Evolutionary conservation across 1,284 basidiomycete species (phyloP).

Genomic region (Ceratobasidium sp.): DNA sequence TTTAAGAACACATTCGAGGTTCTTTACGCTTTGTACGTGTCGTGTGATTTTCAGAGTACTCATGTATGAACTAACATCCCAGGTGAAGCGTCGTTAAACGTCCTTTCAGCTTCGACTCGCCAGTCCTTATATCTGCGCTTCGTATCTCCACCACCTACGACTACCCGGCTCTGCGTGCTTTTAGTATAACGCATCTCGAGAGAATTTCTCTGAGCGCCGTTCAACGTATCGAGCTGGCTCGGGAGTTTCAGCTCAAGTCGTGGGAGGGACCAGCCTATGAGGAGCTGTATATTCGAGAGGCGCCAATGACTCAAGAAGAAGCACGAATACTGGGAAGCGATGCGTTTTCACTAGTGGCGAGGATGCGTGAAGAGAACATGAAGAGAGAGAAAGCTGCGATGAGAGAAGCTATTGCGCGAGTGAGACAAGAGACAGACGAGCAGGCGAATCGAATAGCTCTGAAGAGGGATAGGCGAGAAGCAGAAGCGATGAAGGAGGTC

Average conservation of each 20-base stretch:
- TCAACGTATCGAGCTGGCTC: constrained; percentile 7
- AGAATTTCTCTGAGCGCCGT: neutral
- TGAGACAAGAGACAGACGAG: neutral
- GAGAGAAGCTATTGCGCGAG: neutral
- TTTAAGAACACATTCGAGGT: neutral
- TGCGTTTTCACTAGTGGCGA: constrained; percentile 11
- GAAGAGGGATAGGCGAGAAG: neutral
- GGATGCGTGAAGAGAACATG: constrained; percentile 5
- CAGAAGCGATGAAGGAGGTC: neutral
- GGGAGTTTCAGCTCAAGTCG: neutral
- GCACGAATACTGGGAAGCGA: neutral
- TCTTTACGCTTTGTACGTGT: neutral
- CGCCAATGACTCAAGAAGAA: neutral
- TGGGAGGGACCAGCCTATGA: neutral
- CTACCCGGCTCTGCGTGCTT: neutral
- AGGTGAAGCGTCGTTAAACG: neutral
- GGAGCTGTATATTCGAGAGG: neutral
- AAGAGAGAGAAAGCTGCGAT: too few species aligned
- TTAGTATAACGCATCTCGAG: neutral
- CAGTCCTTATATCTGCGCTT: constrained; percentile 1
- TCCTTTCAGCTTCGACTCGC: neutral
- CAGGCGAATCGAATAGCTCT: too few species aligned
- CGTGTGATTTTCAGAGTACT: neutral
- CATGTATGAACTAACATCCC: neutral
- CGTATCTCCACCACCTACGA: constrained; percentile 1